These are phyloP conservation scores for Hericium alpestre DNA, from an alignment of 768 basidiomycete genomes.

Conservation along the genomic window DNA sequence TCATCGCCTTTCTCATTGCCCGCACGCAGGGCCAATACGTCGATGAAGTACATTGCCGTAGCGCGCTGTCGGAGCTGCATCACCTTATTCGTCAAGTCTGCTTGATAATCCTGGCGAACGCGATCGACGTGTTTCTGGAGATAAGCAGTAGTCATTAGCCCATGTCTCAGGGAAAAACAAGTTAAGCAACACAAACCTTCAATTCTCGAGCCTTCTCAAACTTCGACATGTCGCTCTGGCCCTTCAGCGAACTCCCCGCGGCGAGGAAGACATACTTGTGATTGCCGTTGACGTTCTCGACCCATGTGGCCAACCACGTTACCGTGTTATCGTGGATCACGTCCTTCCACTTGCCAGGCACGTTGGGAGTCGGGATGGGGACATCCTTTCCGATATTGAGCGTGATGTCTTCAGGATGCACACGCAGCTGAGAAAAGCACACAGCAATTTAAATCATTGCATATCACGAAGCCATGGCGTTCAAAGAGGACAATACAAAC, in stretches of 20 bases:
- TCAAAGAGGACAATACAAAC: slow-evolving; percentile 26
- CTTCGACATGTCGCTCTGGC: slow-evolving; percentile 94
- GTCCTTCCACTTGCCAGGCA: slow-evolving; percentile 84
- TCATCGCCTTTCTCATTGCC: slow-evolving; percentile 99
- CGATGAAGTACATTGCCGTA: slow-evolving; percentile 99
- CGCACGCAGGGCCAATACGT: slow-evolving; percentile 91
- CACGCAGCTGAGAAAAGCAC: slow-evolving; percentile 48
- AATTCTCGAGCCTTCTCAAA: slow-evolving; percentile 97
- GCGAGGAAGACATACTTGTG: slow-evolving; percentile 98
- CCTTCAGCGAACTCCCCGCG: slow-evolving; percentile 94
- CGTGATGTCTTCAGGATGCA: slow-evolving; percentile 90
- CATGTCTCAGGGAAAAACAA: no score
- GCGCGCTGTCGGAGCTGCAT: slow-evolving; percentile 95
- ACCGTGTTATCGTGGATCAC: slow-evolving; percentile 90
- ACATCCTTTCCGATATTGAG: slow-evolving; percentile 81
- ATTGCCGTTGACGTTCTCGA: slow-evolving; percentile 92
- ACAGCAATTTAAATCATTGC: neutral
- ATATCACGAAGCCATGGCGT: neutral
- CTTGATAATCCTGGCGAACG: slow-evolving; percentile 81
- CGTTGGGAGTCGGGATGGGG: slow-evolving; percentile 77
- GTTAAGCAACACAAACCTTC: slow-evolving; percentile 44
- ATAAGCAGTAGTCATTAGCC: neutral
- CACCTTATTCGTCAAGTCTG: slow-evolving; percentile 77
- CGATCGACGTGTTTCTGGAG: slow-evolving; percentile 77
- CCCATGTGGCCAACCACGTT: slow-evolving; percentile 98